Evolutionary conservation across 805 yeast genomes (phyloP), one percentile per base, ranked within the genome.

Genomic region (Saccharomyces eubayanus): DNA sequence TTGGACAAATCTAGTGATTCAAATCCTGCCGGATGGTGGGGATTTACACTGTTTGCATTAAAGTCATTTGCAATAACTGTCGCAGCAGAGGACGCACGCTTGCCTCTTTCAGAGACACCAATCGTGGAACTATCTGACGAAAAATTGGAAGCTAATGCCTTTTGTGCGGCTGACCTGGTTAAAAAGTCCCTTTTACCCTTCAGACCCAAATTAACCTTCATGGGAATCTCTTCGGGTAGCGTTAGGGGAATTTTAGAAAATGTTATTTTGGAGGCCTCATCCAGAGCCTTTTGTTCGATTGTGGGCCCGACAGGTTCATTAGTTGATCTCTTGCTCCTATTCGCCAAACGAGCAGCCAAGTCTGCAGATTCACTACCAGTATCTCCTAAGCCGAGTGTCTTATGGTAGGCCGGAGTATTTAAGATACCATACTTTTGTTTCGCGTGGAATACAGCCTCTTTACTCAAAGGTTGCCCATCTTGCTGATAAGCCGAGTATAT

Each of bases 381-480:
- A 16, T 36, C 43, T 1, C 43, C 43, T 36, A 36, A 36, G 8
- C 92, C 91, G 5, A 82, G 70, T 10, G 76, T 70, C 3, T 20
- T 77, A 10, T 59, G 56, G 57, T 50, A 76, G 65, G 69, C 80
- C 48, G 80, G 86, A 59, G 77, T 72, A 48, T 74, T 72, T 70
- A 74, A 85, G 40, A 80, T 74, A 29, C 91, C 91, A 61, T 83
- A 84, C 63, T 80, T 85, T 63, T 84, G 71, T 61, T 83, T 84
- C 53, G 89, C 89, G 59, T 80, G 83, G 71, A 85, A 86, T 53
- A 84, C 71, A 8, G 95, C 95, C 64, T 84, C 88, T 61, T 80
- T 82, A 40, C 89, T 83, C 55, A 86, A 74, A 11, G 87, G 88
- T 60, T 80, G 80, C 11, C 88, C 90, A 60, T 79, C 75, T 50